Evolutionary conservation across 257 asterid species (phyloP), one percentile per base, ranked within the genome.

Genomic region (Paulownia fortunei): DNA sequence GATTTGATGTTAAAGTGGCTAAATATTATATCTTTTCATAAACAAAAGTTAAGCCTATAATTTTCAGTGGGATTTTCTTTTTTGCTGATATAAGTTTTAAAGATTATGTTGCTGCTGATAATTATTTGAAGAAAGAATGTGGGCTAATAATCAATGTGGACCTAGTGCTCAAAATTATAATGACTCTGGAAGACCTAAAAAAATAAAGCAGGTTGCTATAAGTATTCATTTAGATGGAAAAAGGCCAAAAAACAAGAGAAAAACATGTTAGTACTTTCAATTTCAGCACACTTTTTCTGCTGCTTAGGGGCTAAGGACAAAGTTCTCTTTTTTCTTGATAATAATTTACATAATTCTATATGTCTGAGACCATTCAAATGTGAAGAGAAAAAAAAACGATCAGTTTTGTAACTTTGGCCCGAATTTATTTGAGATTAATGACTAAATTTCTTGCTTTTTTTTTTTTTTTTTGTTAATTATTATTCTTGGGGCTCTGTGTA

Each of bases 1-100:
- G 65, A 51, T 41, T 4, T 65, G 74, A 76, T 76, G 39, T 51
- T 21, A 76, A 34, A n/a, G 63, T 16, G 51, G 16, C 15, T 16
- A 0, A 58, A 58, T 58, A n/a, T n/a, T n/a, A 11, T 16, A 24
- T 24, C 8, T 24, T 12, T 1, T 24, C 8, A 12, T 21, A 1
- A 23, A n/a, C 15, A 3, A 39, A 73, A 73, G 8, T 2, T n/a
- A 47, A 64, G 51, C 61, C 12, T 30, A 47, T 19, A 36, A 54
- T 18, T 19, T 18, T 64, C 11, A 7, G 8, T n/a, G 30, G 52
- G 52, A 37, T 52, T 64, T 64, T 34, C 27, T 5, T 2, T 36
- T 64, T 64, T 16, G n/a, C 12, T 18, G 27, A 54, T 19, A 4
- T 1, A 54, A 54, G 60, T 51, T 51, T 51, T 51, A 51, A 1